These are phyloP conservation scores for Coemansia sp. DNA, from an alignment of 192 early-diverging fungal genomes.

Conservation along the genomic window DNA sequence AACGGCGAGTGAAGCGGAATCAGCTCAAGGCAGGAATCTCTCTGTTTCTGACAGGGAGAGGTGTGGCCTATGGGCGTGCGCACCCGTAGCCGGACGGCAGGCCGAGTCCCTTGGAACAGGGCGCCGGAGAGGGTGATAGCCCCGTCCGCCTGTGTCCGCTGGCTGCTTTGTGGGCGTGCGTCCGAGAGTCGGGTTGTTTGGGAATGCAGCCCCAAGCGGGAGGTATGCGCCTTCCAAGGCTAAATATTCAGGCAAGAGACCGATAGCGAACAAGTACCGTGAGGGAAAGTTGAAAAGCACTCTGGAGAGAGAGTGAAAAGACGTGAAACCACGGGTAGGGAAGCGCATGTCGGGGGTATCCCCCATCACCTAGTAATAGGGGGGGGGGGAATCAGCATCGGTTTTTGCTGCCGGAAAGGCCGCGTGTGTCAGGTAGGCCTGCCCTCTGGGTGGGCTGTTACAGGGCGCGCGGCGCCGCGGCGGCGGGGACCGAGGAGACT, in stretches of 20 bases:
- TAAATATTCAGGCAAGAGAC: conserved; percentile 78
- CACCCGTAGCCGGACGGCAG: conserved; percentile 35
- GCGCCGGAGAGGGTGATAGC: conserved; percentile 72
- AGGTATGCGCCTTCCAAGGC: conserved; percentile 74
- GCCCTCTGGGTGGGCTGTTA: conserved; percentile 52
- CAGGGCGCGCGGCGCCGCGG: conserved; percentile 49
- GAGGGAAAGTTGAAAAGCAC: conserved; percentile 83
- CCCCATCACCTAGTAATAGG: not conserved
- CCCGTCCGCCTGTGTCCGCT: conserved; percentile 49
- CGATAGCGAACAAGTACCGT: conserved; percentile 85
- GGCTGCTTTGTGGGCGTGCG: conserved; percentile 2
- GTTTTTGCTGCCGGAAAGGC: conserved; percentile 49
- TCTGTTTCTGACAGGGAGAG: conserved; percentile 2
- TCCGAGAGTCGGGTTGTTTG: conserved; percentile 69
- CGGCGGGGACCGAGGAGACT: conserved; percentile 56
- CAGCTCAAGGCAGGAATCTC: conserved; percentile 63
- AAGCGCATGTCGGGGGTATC: conserved; percentile 44
- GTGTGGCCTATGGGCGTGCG: conserved; percentile 60
- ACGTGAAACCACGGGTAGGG: conserved; percentile 80
- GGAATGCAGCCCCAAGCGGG: conserved; percentile 70
- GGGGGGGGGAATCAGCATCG: conserved; percentile 18
- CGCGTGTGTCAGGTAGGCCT: conserved; percentile 40
- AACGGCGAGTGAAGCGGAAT: conserved; percentile 72
- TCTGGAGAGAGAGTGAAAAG: conserved; percentile 82
- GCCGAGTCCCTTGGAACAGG: conserved; percentile 62